phyloP scores from a whole-genome alignment of 2,329 filamentous ascomycete species.

The Lasiodiplodia citricola region DNA sequence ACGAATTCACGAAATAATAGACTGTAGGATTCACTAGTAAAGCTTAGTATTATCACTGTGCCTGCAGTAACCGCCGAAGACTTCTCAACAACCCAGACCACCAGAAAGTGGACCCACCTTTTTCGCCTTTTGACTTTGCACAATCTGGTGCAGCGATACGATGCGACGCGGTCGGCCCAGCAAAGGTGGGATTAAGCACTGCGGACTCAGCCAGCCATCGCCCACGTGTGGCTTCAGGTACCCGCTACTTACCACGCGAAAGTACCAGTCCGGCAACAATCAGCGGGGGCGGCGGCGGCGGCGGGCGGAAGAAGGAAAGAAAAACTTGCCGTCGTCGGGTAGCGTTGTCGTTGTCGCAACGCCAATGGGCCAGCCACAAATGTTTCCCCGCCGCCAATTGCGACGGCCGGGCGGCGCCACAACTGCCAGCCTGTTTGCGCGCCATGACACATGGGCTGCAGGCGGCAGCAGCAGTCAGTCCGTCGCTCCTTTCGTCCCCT shows the following conservation, averaged over 20 bases:
- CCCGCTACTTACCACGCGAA: background rate
- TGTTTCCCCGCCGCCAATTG: background rate
- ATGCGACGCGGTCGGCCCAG: background rate
- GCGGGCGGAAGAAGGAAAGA: background rate
- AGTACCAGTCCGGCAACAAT: background rate
- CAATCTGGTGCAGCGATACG: background rate
- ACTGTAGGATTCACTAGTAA: background rate
- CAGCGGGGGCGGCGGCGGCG: background rate
- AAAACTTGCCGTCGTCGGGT: background rate
- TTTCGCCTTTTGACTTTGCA: no score
- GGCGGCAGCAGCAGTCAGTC: background rate
- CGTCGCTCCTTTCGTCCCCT: background rate
- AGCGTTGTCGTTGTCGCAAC: background rate
- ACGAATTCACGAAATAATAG: constrained; percentile 9
- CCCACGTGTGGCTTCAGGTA: constrained; percentile 20
- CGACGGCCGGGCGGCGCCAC: background rate
- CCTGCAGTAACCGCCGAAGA: no score
- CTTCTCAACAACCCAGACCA: no score
- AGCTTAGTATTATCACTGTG: no score
- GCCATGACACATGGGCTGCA: background rate
- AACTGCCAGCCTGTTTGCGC: no score
- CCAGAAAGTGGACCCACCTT: no score
- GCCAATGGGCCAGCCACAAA: background rate
- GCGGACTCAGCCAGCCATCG: constrained; percentile 10
- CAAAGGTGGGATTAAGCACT: constrained; percentile 17